Evolutionary conservation across 164 flowering plant species (phyloP), one percentile per base, ranked within the genome.

Genomic region (Piper betle): DNA sequence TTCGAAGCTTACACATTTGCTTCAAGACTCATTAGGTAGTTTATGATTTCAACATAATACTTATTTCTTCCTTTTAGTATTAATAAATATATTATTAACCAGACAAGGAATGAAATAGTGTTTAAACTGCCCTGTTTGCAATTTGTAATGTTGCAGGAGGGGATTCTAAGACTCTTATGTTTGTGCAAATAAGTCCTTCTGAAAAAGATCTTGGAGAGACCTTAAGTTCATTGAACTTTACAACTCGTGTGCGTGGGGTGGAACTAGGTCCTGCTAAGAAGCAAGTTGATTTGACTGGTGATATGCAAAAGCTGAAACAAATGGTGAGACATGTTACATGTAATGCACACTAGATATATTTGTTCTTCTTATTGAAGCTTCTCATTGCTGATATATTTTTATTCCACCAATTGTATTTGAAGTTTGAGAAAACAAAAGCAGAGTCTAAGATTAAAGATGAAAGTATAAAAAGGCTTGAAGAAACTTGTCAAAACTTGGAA

Each of bases 121-220:
- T 25, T 25, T 25, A 25, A 25, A 25, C 33, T 25, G 33, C 33
- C 15, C 1, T 9, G 15, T 46, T 46, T 46, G 50, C 50, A 46
- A 46, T 46, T 46, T 46, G 9, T 33, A 2, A 4, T 42, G 66
- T 59, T 74, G 69, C 79, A 89, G 97, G 97, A 20, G 97, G 95
- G 42, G 86, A 90, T 65, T 81, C 95, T 37, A 90, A 90, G 63
- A 85, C 92, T 41, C 64, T 90, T 53, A 90, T 90, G 97, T 81
- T 90, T 75, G 95, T 90, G 52, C 97, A 90, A 75, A 90, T 90
- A 33, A 90, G 97, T 63, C 97, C 97, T 43, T 82, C 87, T 11
- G 95, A 87, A 43, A 65, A 79, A 58, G 95, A 87, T 60, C 46
- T 79, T 58, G 83, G 95, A 60, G 95, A 87, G 79, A 87, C 97